Percentiles rank a stretch among this genome's conserved stretches.
Evolutionary conservation across 2,329 filamentous ascomycete genomes (phyloP).

Genomic region (Trichoderma koningii): DNA sequence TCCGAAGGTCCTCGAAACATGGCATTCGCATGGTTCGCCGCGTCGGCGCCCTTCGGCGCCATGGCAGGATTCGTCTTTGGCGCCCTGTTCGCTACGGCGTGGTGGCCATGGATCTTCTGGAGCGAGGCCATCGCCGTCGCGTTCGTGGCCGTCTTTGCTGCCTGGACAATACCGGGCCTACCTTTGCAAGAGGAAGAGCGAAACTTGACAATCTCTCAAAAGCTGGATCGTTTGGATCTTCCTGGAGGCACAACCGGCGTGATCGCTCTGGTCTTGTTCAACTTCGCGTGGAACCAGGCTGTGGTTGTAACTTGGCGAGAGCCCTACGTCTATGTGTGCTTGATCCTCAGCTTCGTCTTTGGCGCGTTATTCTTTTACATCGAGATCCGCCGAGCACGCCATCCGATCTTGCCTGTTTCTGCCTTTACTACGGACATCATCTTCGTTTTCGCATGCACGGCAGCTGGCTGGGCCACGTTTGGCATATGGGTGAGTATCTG

Average conservation of each 20-base stretch:
- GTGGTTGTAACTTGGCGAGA: constrained; percentile 60
- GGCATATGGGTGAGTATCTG: not conserved
- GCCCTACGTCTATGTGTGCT: constrained; percentile 56
- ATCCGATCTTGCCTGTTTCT: constrained; percentile 60
- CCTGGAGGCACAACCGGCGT: constrained; percentile 51
- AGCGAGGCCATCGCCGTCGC: no score
- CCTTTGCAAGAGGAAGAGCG: no score
- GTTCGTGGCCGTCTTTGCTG: no score
- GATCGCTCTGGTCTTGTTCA: constrained; percentile 60
- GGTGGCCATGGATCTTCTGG: constrained; percentile 56
- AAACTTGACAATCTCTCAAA: no score
- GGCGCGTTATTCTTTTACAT: constrained; percentile 58
- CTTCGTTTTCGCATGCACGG: constrained; percentile 59
- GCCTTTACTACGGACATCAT: constrained; percentile 49
- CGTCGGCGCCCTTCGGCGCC: constrained; percentile 50
- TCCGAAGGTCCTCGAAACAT: constrained; percentile 57
- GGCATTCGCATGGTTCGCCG: constrained; percentile 56
- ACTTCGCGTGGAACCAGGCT: constrained; percentile 69
- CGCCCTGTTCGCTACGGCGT: constrained; percentile 44
- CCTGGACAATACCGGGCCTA: no score
- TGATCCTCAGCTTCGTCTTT: constrained; percentile 60
- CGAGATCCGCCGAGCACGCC: constrained; percentile 49
- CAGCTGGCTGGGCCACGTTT: constrained; percentile 42
- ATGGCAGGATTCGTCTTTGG: constrained; percentile 47
- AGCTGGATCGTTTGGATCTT: constrained; percentile 36